Base-by-base conservation (phyloP, 208 protist genomes). In the Acanthamoeba sp. region DNA sequence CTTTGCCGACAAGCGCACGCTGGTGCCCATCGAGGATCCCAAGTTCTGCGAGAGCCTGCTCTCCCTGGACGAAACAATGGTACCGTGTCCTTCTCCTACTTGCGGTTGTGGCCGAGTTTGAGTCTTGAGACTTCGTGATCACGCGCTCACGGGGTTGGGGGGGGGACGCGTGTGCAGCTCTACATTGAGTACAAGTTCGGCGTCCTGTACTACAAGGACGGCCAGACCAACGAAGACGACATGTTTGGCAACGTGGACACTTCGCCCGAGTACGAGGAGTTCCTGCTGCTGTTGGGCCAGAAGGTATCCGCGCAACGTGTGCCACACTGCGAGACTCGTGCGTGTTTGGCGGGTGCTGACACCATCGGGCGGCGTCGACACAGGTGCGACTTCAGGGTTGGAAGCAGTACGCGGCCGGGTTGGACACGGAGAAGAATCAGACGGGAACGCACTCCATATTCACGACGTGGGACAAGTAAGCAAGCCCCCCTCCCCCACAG, bases 181-280 rank as follows among this genome's bases (percentile, higher is more conserved):
- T 92, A 96, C 9, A 95, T 73, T 14, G 92, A 91, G 66, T 95
- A 94, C 36, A 96, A 96, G 64, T 95, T 96, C 90, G 95, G 95
- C 57, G 62, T 96, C 55, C 57, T 96, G 12, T 96, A 95, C 89
- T 95, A 94, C 92, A 64, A 38, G 14, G 52, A 91, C 12, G 88
- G 88, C 32, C 95, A 96, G 84, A 18, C 14, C 1, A 76, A 93
- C 32, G 94, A 96, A 18, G 94, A 95, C 36, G 88, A 95, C 18
- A 95, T 95, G 94, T 95, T 96, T 69, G 95, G 62, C 9, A 96
- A 95, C 92, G 85, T 91, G 16, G 85, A 91, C 27, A 73, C 85
- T 36, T 76, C 57, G 22, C 50, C 29, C 14, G 85, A 92, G 27
- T 96, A 95, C 52, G 93, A 95, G 34, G 50, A 95, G 78, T 96